These are phyloP conservation scores for Solanum dulcamara DNA, from an alignment of 257 asterid species.

Conservation along the genomic window DNA sequence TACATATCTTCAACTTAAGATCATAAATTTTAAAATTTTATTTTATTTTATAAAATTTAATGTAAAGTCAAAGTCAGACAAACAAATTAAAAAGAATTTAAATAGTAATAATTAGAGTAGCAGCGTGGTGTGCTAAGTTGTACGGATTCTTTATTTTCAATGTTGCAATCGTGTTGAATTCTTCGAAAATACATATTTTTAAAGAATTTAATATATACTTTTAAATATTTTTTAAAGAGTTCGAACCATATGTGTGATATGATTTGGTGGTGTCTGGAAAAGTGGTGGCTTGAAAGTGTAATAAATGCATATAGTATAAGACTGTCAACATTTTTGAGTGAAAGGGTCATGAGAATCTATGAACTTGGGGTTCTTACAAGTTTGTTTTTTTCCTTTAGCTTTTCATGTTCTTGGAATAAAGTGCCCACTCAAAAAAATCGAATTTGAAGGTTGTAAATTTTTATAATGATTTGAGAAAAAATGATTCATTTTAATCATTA, in stretches of 20 bases:
- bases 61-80: too few species aligned
- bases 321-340: conserved; percentile 14
- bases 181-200: too few species aligned
- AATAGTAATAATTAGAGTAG: too few species aligned
- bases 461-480: background rate
- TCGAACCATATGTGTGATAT: too few species aligned
- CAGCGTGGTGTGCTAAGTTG: background rate
- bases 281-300: conserved; percentile 30
- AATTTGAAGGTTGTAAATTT: background rate
- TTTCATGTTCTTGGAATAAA: conserved; percentile 3
- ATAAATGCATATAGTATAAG: conserved; percentile 3
- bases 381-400: background rate
- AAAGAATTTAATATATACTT: too few species aligned
- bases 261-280: conserved; percentile 13
- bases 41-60: too few species aligned
- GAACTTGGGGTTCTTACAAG: background rate
- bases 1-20: rapidly evolving
- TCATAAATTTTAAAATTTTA: rapidly evolving
- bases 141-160: too few species aligned
- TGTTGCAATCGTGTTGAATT: too few species aligned
- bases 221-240: too few species aligned
- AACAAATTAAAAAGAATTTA: too few species aligned
- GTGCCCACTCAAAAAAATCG: background rate
- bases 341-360: background rate
- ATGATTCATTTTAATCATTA: rapidly evolving